phyloP scores from a whole-genome alignment of 768 basidiomycete species.

The Crassisporium funariophilum region DNA sequence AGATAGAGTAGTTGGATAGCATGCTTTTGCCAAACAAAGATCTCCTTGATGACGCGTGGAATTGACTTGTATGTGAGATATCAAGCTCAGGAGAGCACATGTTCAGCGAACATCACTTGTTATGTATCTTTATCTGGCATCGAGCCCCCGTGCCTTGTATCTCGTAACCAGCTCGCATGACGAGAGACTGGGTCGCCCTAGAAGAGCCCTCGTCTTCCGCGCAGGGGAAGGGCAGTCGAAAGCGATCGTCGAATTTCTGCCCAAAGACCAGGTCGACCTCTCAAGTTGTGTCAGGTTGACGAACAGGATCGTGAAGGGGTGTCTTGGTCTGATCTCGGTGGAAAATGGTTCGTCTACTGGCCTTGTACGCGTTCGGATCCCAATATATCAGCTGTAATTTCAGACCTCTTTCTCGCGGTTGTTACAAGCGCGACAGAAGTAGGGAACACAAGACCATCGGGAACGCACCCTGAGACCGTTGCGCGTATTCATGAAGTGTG shows the following conservation, averaged over 20 bases:
- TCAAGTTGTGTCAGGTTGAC: slow-evolving; percentile 64
- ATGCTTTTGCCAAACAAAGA: no score
- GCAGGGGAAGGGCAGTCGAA: slow-evolving; percentile 57
- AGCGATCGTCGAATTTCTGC: slow-evolving; percentile 86
- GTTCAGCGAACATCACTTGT: slow-evolving; percentile 2
- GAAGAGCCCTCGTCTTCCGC: slow-evolving; percentile 71
- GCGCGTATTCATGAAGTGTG: slow-evolving; percentile 85
- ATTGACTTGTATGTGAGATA: slow-evolving; percentile 5
- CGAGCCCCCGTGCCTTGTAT: slow-evolving; percentile 68
- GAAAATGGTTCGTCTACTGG: slow-evolving; percentile 55
- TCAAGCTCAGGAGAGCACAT: slow-evolving; percentile 1
- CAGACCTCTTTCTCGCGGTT: slow-evolving; percentile 86
- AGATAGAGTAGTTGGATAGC: no score
- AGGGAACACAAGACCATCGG: slow-evolving; percentile 67
- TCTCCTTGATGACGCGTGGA: slow-evolving; percentile 16
- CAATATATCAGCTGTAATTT: slow-evolving; percentile 6
- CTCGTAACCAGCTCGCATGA: slow-evolving; percentile 73
- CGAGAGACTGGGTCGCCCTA: slow-evolving; percentile 60
- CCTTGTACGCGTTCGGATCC: not conserved
- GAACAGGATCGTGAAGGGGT: slow-evolving; percentile 77
- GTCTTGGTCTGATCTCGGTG: slow-evolving; percentile 78
- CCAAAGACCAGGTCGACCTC: slow-evolving; percentile 71
- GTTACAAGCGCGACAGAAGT: slow-evolving; percentile 76
- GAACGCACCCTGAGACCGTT: slow-evolving; percentile 62
- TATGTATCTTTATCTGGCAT: slow-evolving; percentile 79